Percentiles rank a stretch among this genome's conserved stretches.
Evolutionary conservation across 2,329 filamentous ascomycete species (phyloP).

Genomic region (Cladosporium sp.): DNA sequence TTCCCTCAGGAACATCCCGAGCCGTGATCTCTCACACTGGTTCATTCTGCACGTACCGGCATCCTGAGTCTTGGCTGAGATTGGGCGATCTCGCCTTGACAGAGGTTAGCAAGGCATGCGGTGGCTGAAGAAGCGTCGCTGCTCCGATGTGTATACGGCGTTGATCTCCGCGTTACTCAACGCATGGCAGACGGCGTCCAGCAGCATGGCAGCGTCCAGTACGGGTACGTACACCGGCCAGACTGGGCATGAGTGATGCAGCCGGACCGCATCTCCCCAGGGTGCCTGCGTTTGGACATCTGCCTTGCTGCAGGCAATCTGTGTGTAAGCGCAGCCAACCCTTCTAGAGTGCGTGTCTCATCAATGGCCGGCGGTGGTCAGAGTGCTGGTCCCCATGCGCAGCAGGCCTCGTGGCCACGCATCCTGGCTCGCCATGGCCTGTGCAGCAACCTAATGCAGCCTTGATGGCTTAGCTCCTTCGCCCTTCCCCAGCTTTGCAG

Average conservation of each 20-base stretch:
- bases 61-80: background rate
- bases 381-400: background rate
- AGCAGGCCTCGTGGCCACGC: conserved; percentile 6
- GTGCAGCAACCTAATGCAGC: conserved; percentile 10
- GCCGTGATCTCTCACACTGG: background rate
- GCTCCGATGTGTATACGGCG: background rate
- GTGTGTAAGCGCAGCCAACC: conserved; percentile 2
- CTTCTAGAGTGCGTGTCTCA: conserved; percentile 5
- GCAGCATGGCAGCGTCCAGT: background rate
- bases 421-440: conserved; percentile 2
- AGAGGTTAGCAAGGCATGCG: background rate
- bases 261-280: conserved; percentile 8
- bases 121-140: conserved; percentile 1
- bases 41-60: background rate
- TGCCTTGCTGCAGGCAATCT: conserved; percentile 7
- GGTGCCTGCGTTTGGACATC: conserved; percentile 8
- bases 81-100: background rate
- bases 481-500: conserved; percentile 12
- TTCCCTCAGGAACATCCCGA: background rate
- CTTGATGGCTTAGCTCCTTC: conserved; percentile 5
- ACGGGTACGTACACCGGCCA: background rate
- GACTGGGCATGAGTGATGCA: background rate
- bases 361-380: background rate
- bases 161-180: background rate
- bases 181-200: background rate